Percentiles rank a stretch among this genome's conserved stretches.
Conservation (phyloP, 2,329 filamentous ascomycete species). For the Curvularia hawaiiensis region DNA sequence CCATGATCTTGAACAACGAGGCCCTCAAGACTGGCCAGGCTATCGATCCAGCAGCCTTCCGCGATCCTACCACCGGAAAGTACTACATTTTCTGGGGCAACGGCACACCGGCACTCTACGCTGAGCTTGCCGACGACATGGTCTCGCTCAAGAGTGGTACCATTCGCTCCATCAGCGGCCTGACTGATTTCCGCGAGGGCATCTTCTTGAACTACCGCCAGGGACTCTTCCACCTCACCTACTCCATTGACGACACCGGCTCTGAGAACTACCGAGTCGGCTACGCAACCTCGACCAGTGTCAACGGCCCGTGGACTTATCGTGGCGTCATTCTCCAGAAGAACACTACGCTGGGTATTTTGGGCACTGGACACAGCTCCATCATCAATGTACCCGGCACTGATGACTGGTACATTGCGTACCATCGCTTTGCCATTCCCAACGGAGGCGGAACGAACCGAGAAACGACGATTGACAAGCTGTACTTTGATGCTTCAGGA, state of each 20-base stretch:
- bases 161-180: constrained; percentile 19
- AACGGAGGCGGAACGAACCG: constrained; percentile 30
- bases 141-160: constrained; percentile 25
- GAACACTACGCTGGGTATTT: constrained; percentile 26
- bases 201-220: constrained; percentile 34
- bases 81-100: constrained; percentile 42
- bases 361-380: constrained; percentile 33
- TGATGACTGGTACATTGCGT: constrained; percentile 40
- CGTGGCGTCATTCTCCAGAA: constrained; percentile 34
- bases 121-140: constrained; percentile 34
- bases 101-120: constrained; percentile 20
- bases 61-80: constrained; percentile 30
- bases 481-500: constrained; percentile 33
- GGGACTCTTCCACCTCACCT: constrained; percentile 35
- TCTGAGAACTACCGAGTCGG: constrained; percentile 35
- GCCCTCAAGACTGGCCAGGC: constrained; percentile 29
- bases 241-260: constrained; percentile 38
- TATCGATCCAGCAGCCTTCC: constrained; percentile 34
- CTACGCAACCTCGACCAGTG: constrained; percentile 28
- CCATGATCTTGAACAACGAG: constrained; percentile 39
- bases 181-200: constrained; percentile 34
- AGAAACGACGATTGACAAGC: constrained; percentile 32
- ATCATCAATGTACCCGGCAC: constrained; percentile 37
- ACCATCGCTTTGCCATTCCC: constrained; percentile 36
- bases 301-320: constrained; percentile 35